Evolutionary conservation across 2,329 filamentous ascomycete genomes (phyloP).

Genomic region (Aspergillus ochraceoroseus): DNA sequence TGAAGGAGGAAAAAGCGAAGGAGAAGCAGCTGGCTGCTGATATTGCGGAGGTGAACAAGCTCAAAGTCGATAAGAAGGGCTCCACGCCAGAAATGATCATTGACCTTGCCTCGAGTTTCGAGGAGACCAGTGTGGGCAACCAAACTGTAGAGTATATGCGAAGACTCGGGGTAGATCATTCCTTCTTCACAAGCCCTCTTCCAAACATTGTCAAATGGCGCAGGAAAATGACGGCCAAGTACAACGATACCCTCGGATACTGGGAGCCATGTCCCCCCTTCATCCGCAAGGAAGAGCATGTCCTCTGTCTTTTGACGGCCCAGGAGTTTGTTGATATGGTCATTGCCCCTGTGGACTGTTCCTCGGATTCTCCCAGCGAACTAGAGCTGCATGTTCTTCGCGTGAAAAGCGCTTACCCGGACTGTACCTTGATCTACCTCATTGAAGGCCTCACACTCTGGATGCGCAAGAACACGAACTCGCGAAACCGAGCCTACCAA

Average conservation of each 20-base stretch:
- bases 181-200: conserved; percentile 36
- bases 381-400: conserved; percentile 57
- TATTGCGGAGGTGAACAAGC: conserved; percentile 67
- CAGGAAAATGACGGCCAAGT: conserved; percentile 60
- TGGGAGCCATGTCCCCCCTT: conserved; percentile 59
- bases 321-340: conserved; percentile 62
- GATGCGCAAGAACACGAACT: conserved; percentile 64
- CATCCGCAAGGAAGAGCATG: conserved; percentile 55
- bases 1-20: conserved; percentile 53
- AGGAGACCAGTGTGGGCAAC: conserved; percentile 43
- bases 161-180: conserved; percentile 40
- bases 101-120: conserved; percentile 58
- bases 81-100: conserved; percentile 74
- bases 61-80: conserved; percentile 66
- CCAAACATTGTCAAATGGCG: conserved; percentile 62
- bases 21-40: conserved; percentile 63
- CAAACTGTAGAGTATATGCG: conserved; percentile 44
- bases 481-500: conserved; percentile 63
- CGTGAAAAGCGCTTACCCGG: conserved; percentile 53
- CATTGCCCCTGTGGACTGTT: conserved; percentile 32
- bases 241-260: conserved; percentile 55
- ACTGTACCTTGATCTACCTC: conserved; percentile 60
- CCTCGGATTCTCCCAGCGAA: conserved; percentile 36
- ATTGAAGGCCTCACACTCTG: conserved; percentile 64
- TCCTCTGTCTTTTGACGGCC: conserved; percentile 58